phyloP scores from a whole-genome alignment of 495 filamentous ascomycete genomes.

The Penicillium goetzii region DNA sequence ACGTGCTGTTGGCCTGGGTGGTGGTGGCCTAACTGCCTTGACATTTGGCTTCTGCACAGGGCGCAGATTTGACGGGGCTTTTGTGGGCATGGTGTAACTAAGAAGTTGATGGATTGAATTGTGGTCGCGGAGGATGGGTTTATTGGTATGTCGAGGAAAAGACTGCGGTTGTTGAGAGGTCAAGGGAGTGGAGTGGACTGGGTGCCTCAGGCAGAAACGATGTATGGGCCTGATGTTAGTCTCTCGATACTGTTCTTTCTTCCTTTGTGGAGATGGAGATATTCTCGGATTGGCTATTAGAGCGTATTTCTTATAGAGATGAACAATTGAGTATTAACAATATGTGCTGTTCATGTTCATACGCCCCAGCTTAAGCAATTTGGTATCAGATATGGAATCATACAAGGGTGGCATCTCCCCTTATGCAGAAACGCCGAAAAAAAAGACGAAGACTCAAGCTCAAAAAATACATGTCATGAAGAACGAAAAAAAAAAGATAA shows the following conservation, averaged over 20 bases:
- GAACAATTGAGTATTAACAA: background rate
- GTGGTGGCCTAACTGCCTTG: background rate
- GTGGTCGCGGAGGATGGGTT: background rate
- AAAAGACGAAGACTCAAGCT: background rate
- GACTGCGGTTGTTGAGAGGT: background rate
- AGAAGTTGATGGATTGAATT: background rate
- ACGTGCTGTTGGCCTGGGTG: conserved; percentile 7
- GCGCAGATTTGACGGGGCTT: background rate
- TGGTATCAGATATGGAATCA: conserved; percentile 4
- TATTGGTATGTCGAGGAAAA: background rate
- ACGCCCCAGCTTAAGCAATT: background rate
- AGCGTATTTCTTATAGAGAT: background rate
- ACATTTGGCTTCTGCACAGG: background rate
- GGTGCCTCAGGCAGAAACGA: conserved; percentile 5
- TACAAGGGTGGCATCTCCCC: background rate
- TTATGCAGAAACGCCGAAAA: background rate
- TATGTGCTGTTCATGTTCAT: background rate
- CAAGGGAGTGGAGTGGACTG: background rate
- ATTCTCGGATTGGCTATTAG: background rate
- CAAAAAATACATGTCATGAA: background rate
- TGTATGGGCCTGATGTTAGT: background rate
- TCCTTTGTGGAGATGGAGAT: too few relatives aligned
- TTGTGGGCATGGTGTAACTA: background rate
- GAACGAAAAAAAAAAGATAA: background rate
- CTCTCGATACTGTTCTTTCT: background rate